A percentile compares a stretch with the other conserved stretches of the same genome.
phyloP scores from a whole-genome alignment of 768 basidiomycete genomes.

The Russula brevipes region DNA sequence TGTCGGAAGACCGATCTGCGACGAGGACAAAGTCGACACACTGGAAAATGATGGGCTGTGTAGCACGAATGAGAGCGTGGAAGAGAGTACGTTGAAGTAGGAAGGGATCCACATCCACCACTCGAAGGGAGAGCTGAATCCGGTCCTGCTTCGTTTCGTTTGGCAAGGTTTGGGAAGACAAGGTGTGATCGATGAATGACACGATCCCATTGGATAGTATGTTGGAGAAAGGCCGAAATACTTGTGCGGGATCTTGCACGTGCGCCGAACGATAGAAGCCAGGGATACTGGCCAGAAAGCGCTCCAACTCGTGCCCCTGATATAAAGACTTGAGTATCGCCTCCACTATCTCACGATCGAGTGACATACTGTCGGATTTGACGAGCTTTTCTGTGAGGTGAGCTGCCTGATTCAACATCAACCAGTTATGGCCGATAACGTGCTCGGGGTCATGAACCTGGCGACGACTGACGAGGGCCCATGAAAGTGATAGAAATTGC shows the following conservation, averaged over 20 bases:
- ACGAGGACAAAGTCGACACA: neutral
- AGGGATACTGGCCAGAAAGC: conserved; percentile 8
- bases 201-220: neutral
- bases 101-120: conserved; percentile 1
- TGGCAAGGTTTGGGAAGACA: neutral
- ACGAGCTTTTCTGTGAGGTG: neutral
- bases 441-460: too few species aligned
- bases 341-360: neutral
- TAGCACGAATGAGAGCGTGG: neutral
- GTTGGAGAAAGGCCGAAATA: neutral
- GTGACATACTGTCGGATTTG: neutral
- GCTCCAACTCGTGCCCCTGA: conserved; percentile 6
- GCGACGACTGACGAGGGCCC: too few species aligned
- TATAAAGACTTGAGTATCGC: neutral
- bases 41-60: neutral
- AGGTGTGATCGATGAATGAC: conserved; percentile 3
- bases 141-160: neutral
- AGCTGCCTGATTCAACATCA: neutral
- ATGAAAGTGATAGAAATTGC: too few species aligned
- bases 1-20: neutral
- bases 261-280: conserved; percentile 4
- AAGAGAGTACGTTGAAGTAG: conserved; percentile 5
- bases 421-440: neutral
- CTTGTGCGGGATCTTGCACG: neutral
- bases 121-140: neutral